Conservation (phyloP, 140 eudicot species). For the Ambrosia hybrid region DNA sequence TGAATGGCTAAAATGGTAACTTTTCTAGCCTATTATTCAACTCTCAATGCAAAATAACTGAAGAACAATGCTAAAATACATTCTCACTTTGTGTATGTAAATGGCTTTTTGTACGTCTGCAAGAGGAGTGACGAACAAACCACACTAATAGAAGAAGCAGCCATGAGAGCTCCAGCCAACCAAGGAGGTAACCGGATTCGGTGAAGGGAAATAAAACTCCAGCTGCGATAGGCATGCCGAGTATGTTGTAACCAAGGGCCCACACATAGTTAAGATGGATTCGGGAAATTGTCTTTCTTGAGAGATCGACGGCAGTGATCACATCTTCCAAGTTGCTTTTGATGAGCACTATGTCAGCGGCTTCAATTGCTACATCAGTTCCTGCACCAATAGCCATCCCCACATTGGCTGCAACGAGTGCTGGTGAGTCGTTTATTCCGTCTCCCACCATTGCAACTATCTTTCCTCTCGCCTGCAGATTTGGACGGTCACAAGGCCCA, state of each 20-base stretch:
- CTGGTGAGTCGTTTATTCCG: slow-evolving; percentile 97
- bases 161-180: slow-evolving; percentile 99
- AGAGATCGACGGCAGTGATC: slow-evolving; percentile 85
- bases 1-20: background rate
- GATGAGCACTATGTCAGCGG: slow-evolving; percentile 87
- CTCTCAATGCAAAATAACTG: slow-evolving; percentile 2
- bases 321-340: slow-evolving; percentile 94
- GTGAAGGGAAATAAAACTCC: slow-evolving; percentile 84
- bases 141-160: slow-evolving; percentile 91
- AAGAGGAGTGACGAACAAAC: slow-evolving; percentile 87
- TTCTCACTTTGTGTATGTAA: slow-evolving; percentile 32
- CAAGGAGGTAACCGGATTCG: slow-evolving; percentile 92
- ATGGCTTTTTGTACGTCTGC: slow-evolving; percentile 89
- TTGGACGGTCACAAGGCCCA: background rate
- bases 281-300: slow-evolving; percentile 75
- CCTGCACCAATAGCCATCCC: slow-evolving; percentile 99
- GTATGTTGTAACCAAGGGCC: slow-evolving; percentile 95
- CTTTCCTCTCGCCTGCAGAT: slow-evolving; percentile 58
- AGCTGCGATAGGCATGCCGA: slow-evolving; percentile 93
- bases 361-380: slow-evolving; percentile 96
- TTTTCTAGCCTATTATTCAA: slow-evolving; percentile 19
- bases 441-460: slow-evolving; percentile 97
- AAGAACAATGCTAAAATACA: background rate
- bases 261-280: slow-evolving; percentile 87
- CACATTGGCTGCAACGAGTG: slow-evolving; percentile 92